phyloP scores from a whole-genome alignment of 192 early-diverging fungal genomes.

The Thamnidium elegans region DNA sequence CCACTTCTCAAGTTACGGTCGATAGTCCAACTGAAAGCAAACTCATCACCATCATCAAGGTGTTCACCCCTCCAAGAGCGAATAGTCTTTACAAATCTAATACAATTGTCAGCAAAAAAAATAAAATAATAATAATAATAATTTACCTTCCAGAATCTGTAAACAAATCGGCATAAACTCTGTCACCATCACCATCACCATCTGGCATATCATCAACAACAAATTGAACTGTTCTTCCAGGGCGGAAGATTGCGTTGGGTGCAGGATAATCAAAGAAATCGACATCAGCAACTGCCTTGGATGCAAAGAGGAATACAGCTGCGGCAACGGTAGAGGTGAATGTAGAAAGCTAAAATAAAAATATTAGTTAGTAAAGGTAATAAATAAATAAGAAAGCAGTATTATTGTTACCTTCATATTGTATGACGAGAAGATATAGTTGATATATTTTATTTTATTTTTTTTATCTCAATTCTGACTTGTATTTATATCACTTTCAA shows the following conservation, averaged over 20 bases:
- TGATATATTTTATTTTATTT: background rate
- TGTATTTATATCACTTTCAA: background rate
- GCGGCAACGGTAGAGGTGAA: background rate
- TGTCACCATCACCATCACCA: too few species aligned
- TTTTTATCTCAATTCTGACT: background rate
- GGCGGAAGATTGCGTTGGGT: too few species aligned
- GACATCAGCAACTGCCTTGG: background rate
- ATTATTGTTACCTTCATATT: background rate
- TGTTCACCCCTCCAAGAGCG: background rate
- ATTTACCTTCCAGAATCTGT: background rate
- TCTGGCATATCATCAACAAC: too few species aligned
- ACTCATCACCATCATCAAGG: background rate
- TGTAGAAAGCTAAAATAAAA: background rate
- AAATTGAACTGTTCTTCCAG: too few species aligned
- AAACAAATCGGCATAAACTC: background rate
- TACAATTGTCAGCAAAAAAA: too few species aligned
- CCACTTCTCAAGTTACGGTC: background rate
- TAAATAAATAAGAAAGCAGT: background rate
- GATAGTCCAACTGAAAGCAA: slow-evolving; percentile 10
- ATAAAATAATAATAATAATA: background rate
- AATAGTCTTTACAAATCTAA: too few species aligned
- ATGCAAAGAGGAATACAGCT: background rate
- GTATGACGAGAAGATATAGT: background rate
- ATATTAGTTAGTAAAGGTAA: background rate
- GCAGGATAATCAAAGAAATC: too few species aligned